Percentiles rank a stretch among this genome's conserved stretches.
These are phyloP conservation scores for Penicillium samsonianum DNA, from an alignment of 495 filamentous ascomycete genomes.

Conservation along the genomic window DNA sequence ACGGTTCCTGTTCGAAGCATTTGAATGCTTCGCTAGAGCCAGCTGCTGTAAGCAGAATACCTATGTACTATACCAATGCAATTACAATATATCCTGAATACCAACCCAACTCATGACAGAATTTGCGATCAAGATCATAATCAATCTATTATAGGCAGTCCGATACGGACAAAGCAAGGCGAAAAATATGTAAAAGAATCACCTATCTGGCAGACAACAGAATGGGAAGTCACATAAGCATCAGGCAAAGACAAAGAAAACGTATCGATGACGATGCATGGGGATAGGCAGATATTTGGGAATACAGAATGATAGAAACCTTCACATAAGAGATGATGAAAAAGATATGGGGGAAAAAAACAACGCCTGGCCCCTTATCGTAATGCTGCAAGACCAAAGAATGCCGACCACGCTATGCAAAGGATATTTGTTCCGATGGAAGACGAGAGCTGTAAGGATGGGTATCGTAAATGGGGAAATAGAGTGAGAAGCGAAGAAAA, in stretches of 20 bases:
- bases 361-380: slow-evolving; percentile 39
- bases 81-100: neutral
- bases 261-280: slow-evolving; percentile 14
- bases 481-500: slow-evolving; percentile 15
- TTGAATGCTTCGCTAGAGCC: neutral
- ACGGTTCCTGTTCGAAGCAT: neutral
- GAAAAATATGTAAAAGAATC: slow-evolving; percentile 9
- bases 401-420: slow-evolving; percentile 54
- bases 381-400: slow-evolving; percentile 42
- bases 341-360: slow-evolving; percentile 23
- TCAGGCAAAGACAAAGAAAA: slow-evolving; percentile 11
- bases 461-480: slow-evolving; percentile 30
- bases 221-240: slow-evolving; percentile 7
- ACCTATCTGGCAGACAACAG: neutral
- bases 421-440: slow-evolving; percentile 27
- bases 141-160: slow-evolving; percentile 16
- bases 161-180: slow-evolving; percentile 5
- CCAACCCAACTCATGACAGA: neutral
- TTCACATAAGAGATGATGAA: slow-evolving; percentile 17
- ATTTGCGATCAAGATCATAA: slow-evolving; percentile 10
- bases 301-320: slow-evolving; percentile 1
- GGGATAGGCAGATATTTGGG: slow-evolving; percentile 9
- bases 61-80: neutral
- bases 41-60: neutral
- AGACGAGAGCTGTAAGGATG: slow-evolving; percentile 31